A percentile compares a stretch with the other conserved stretches of the same genome.
Conservation (phyloP, 225 moss, liverwort and hornwort species). For the Marchantia polymorpha region DNA sequence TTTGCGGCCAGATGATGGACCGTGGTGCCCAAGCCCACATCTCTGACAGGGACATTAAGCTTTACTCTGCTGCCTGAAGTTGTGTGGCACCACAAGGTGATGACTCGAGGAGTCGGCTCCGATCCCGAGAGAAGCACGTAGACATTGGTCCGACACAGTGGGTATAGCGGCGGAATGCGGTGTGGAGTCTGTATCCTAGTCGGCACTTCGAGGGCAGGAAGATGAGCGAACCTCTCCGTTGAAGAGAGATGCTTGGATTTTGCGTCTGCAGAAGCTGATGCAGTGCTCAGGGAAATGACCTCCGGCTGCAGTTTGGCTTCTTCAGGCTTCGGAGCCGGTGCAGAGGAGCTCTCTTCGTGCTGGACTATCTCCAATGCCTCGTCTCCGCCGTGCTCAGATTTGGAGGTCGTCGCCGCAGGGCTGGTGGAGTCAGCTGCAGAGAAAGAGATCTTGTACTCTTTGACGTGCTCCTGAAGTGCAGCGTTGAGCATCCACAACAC, state of each 20-base stretch:
- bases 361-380: conserved; percentile 45
- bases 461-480: conserved; percentile 40
- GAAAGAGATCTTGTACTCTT: conserved; percentile 39
- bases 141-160: conserved; percentile 40
- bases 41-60: conserved; percentile 30
- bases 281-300: conserved; percentile 18
- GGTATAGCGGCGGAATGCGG: conserved; percentile 41
- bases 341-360: conserved; percentile 4
- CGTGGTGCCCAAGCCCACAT: conserved; percentile 21
- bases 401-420: neutral
- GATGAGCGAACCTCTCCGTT: conserved; percentile 20
- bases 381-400: neutral
- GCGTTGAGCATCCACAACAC: conserved; percentile 61
- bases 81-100: conserved; percentile 37
- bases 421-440: neutral
- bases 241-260: neutral
- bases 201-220: conserved; percentile 31
- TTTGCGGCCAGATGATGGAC: conserved; percentile 51
- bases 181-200: conserved; percentile 49
- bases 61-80: conserved; percentile 41
- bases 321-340: neutral
- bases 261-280: neutral
- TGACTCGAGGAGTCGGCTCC: conserved; percentile 11
- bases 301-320: conserved; percentile 1
- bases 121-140: conserved; percentile 43